A percentile compares a stretch with the other conserved stretches of the same genome.
These are phyloP conservation scores for Harrya chromipes DNA, from an alignment of 768 basidiomycete species.

Conservation along the genomic window DNA sequence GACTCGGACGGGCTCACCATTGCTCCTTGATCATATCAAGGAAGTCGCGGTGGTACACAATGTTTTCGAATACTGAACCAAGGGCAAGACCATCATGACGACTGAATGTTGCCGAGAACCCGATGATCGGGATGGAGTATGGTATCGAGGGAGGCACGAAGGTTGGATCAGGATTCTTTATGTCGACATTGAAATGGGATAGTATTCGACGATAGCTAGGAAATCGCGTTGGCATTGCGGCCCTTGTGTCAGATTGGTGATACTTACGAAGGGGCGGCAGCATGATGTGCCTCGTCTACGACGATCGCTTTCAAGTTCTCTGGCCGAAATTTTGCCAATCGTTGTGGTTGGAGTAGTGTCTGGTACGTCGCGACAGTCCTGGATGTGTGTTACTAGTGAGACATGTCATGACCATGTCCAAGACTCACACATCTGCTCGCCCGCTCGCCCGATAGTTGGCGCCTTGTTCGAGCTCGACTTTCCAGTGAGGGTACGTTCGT, in stretches of 20 bases:
- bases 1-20: conserved; percentile 50
- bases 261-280: conserved; percentile 82
- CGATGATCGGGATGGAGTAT: conserved; percentile 75
- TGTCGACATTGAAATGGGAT: conserved; percentile 74
- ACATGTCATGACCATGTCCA: background rate
- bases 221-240: conserved; percentile 3
- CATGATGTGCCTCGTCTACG: conserved; percentile 94
- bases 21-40: conserved; percentile 90
- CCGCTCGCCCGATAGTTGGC: conserved; percentile 71
- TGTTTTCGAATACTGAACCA: conserved; percentile 82
- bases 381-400: background rate
- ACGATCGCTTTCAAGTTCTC: conserved; percentile 67
- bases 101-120: conserved; percentile 94
- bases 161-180: conserved; percentile 50
- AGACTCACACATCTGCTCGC: conserved; percentile 70
- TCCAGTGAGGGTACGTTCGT: conserved; percentile 65
- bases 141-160: conserved; percentile 36
- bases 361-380: conserved; percentile 91
- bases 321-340: conserved; percentile 76
- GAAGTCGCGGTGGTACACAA: conserved; percentile 92
- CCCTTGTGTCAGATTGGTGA: background rate
- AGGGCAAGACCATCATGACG: conserved; percentile 89
- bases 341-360: conserved; percentile 61
- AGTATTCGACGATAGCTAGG: conserved; percentile 76
- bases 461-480: conserved; percentile 92